Evolutionary conservation across 2,329 filamentous ascomycete species (phyloP).

Genomic region (Pestalotiopsis sp.): DNA sequence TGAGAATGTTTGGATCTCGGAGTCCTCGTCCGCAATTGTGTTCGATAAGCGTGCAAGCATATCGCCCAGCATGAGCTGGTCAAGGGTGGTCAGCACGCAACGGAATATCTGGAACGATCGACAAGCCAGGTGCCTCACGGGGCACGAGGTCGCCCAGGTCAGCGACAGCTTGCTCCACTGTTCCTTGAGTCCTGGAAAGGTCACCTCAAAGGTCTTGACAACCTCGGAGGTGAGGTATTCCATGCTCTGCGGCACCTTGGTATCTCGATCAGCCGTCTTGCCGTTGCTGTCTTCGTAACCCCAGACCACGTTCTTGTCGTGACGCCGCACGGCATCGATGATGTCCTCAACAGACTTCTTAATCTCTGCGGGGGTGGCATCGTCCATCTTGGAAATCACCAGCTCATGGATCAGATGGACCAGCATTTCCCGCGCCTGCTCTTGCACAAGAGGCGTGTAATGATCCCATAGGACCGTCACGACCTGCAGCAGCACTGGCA

Average conservation of each 20-base stretch:
- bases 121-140: constrained; percentile 91
- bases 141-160: constrained; percentile 95
- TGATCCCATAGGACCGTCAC: constrained; percentile 97
- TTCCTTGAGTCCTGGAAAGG: constrained; percentile 84
- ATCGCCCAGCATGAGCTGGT: constrained; percentile 92
- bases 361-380: constrained; percentile 61
- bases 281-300: constrained; percentile 91
- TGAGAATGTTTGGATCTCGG: constrained; percentile 93
- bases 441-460: constrained; percentile 91
- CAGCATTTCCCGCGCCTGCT: constrained; percentile 96
- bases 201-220: constrained; percentile 80
- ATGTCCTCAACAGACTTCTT: constrained; percentile 83
- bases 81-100: constrained; percentile 86
- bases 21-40: constrained; percentile 92
- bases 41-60: constrained; percentile 96
- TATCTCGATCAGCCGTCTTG: constrained; percentile 71
- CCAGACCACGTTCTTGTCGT: constrained; percentile 87
- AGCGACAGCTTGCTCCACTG: constrained; percentile 89
- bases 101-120: constrained; percentile 97
- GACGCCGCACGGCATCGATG: constrained; percentile 82
- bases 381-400: constrained; percentile 78
- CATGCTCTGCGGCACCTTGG: constrained; percentile 88
- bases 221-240: constrained; percentile 79
- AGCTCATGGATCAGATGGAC: constrained; percentile 97
- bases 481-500: constrained; percentile 87